Conservation (phyloP, 225 moss, liverwort and hornwort genomes). For the Rhytidiadelphus loreus region DNA sequence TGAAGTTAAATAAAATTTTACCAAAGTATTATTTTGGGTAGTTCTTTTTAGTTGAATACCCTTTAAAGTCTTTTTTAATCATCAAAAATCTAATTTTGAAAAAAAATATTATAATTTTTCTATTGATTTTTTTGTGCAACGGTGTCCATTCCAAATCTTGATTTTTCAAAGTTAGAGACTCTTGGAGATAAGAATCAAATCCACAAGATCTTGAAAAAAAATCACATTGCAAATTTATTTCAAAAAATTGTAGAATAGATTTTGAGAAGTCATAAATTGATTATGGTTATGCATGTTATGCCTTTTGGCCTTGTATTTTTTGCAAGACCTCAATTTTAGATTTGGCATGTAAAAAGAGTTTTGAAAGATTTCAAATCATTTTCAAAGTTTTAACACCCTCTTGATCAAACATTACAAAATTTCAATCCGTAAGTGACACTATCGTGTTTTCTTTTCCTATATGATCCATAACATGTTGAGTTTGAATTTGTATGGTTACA, state of each 20-base stretch:
- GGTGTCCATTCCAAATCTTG: neutral
- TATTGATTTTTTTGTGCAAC: neutral
- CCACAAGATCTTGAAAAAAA: neutral
- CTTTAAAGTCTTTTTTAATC: neutral
- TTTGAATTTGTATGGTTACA: neutral
- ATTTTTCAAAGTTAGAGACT: neutral
- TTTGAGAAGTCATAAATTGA: too few species aligned
- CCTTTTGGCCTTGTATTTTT: neutral
- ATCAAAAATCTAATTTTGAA: neutral
- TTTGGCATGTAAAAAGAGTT: neutral
- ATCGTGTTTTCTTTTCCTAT: neutral
- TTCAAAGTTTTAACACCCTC: neutral
- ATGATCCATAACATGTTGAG: fast-evolving
- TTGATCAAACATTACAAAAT: neutral
- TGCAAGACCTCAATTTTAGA: neutral
- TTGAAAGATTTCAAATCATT: neutral
- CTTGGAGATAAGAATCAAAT: neutral
- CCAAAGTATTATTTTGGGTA: too few species aligned
- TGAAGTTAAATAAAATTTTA: neutral
- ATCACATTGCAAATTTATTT: neutral
- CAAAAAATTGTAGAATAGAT: neutral
- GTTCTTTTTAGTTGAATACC: too few species aligned
- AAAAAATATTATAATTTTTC: neutral
- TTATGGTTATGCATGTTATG: neutral
- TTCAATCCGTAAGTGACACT: neutral